Evolutionary conservation across 106 monocot genomes (phyloP), one percentile per base, ranked within the genome.

Genomic region (Dactylorhiza incarnata): DNA sequence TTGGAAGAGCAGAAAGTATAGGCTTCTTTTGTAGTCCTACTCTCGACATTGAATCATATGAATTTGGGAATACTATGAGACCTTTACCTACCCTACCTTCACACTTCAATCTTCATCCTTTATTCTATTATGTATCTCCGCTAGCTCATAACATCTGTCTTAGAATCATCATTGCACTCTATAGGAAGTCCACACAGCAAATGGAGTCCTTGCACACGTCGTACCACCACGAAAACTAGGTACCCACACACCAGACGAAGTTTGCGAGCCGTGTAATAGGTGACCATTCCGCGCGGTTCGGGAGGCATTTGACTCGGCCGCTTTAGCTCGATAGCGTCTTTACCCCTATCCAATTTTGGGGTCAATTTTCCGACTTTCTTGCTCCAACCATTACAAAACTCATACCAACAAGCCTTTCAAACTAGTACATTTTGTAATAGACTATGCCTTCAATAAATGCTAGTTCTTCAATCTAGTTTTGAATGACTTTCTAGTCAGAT

Each of bases 401-500:
- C 13, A 53, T 14, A 16, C 53, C 52, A 52, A 52, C 7, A 6
- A 52, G 52, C 52, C 52, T 52, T 52, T 52, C 52, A 52, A 52
- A 52, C 52, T 52, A 52, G 29, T 66, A 12, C 66, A 26, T 66
- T 66, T 66, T 66, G 66, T 66, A 66, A 66, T 66, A 7, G 0
- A 66, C 25, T 66, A 29, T 66, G 10, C 26, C 25, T 24, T 66
- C 66, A 29, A 66, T 66, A 37, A 66, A 29, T 11, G 1, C 22
- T 66, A 8, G 3, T 66, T 65, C 23, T 65, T 66, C 24, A 4
- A 66, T 66, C 29, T 29, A 66, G 24, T 13, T 66, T 66, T 66
- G 66, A 66, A 66, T 66, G 66, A 74, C 26, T 55, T 56, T 74
- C 37, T 74, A 74, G 74, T 74, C 12, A 74, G 44, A 56, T 74